Evolutionary conservation across 345 rosid genomes (phyloP).

Genomic region (Citrus unshiu): DNA sequence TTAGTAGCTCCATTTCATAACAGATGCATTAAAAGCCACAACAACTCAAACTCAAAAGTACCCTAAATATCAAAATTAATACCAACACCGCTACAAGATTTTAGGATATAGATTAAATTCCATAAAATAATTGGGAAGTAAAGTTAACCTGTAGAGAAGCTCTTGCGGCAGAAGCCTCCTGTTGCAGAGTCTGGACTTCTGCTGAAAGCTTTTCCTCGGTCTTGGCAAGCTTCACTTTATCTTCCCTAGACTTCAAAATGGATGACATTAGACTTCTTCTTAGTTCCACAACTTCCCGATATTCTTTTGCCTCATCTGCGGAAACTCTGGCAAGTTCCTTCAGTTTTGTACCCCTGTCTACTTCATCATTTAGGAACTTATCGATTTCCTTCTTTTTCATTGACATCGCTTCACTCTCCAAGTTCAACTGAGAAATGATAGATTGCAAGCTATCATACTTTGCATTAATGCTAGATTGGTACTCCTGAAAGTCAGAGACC

Average conservation of each 20-base stretch:
- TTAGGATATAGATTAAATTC: not conserved
- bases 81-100: not conserved
- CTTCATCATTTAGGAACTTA: conserved; percentile 39
- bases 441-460: conserved; percentile 43
- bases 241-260: conserved; percentile 58
- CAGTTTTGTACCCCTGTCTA: conserved; percentile 54
- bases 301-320: conserved; percentile 64
- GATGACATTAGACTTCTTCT: conserved; percentile 51
- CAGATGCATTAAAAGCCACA: not conserved
- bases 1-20: not conserved
- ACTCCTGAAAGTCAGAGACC: conserved; percentile 56
- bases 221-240: conserved; percentile 57
- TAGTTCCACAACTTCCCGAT: conserved; percentile 44
- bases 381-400: conserved; percentile 58
- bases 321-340: conserved; percentile 57
- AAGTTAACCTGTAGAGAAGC: conserved; percentile 58
- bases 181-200: conserved; percentile 67
- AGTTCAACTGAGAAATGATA: conserved; percentile 41
- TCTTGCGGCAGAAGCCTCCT: conserved; percentile 62
- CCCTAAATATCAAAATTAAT: not conserved
- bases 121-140: not conserved
- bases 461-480: conserved; percentile 46
- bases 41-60: not conserved
- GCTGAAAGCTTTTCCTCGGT: conserved; percentile 67
- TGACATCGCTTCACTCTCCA: conserved; percentile 43